phyloP scores from a whole-genome alignment of 768 basidiomycete genomes.

The Clavulina sp. region DNA sequence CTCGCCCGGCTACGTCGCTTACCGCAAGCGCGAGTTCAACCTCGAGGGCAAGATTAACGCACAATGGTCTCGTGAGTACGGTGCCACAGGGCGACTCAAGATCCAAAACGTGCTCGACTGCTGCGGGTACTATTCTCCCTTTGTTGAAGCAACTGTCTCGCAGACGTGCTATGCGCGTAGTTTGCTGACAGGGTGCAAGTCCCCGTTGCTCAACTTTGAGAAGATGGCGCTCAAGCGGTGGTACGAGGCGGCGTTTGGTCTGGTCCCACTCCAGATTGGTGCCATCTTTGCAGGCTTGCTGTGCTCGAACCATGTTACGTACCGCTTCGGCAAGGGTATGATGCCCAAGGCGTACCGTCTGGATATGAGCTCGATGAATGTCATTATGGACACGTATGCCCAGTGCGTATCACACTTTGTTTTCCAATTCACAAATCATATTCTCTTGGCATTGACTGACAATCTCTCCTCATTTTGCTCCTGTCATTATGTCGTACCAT shows the following conservation, averaged over 20 bases:
- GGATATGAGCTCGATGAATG: slow-evolving; percentile 53
- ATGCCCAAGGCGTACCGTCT: slow-evolving; percentile 72
- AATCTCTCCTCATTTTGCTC: too few relatives aligned
- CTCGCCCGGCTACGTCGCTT: slow-evolving; percentile 61
- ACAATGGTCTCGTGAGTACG: slow-evolving; percentile 53
- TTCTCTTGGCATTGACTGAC: too few relatives aligned
- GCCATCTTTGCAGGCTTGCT: slow-evolving; percentile 47
- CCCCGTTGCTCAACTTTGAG: slow-evolving; percentile 41
- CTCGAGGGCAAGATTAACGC: slow-evolving; percentile 65
- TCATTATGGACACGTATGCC: slow-evolving; percentile 74
- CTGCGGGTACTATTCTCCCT: slow-evolving; percentile 69
- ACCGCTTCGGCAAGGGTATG: slow-evolving; percentile 77
- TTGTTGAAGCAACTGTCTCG: slow-evolving; percentile 58
- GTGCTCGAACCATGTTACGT: slow-evolving; percentile 72
- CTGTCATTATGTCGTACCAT: too few relatives aligned
- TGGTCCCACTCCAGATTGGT: slow-evolving; percentile 50
- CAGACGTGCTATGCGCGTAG: slow-evolving; percentile 60
- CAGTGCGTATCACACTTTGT: slow-evolving; percentile 26
- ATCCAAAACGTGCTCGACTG: slow-evolving; percentile 62
- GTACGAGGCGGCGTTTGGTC: slow-evolving; percentile 45
- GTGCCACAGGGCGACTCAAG: slow-evolving; percentile 38
- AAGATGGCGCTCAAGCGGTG: slow-evolving; percentile 36
- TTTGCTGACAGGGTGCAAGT: slow-evolving; percentile 58
- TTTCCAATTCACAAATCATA: background rate
- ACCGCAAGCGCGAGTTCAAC: slow-evolving; percentile 58